Evolutionary conservation across 768 basidiomycete genomes (phyloP).

Genomic region (Lactarius trivialis): DNA sequence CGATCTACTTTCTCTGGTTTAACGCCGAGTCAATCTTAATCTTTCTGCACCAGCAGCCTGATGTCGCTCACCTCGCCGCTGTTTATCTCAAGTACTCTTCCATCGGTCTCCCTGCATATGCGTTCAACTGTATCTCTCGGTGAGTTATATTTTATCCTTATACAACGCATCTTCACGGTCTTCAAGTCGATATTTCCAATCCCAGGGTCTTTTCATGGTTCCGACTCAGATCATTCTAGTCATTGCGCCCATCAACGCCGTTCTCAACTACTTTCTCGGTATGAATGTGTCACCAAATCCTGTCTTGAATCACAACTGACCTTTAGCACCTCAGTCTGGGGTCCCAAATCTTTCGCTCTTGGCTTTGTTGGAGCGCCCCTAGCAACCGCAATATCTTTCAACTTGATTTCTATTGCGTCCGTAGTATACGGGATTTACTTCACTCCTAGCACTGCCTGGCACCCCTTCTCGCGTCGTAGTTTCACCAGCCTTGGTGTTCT

Average conservation of each 20-base stretch:
- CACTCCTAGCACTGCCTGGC: constrained; percentile 73
- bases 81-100: constrained; percentile 71
- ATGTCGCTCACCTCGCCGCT: constrained; percentile 72
- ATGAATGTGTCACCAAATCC: constrained; percentile 19
- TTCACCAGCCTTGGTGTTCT: constrained; percentile 66
- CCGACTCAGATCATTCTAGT: constrained; percentile 79
- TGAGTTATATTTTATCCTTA: constrained; percentile 21
- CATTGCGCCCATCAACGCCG: constrained; percentile 78
- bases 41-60: constrained; percentile 69
- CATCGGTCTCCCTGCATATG: constrained; percentile 73
- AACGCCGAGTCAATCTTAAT: constrained; percentile 77
- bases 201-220: constrained; percentile 77
- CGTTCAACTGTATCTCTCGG: constrained; percentile 51
- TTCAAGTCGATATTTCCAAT: constrained; percentile 68
- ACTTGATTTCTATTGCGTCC: constrained; percentile 64
- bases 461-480: constrained; percentile 56
- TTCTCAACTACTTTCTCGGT: constrained; percentile 85
- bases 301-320: constrained; percentile 4
- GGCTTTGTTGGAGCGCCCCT: constrained; percentile 93
- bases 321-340: constrained; percentile 52
- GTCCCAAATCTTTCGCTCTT: constrained; percentile 66
- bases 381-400: constrained; percentile 83
- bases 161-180: neutral
- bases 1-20: constrained; percentile 69
- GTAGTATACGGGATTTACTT: constrained; percentile 58